Percentiles rank a stretch among this genome's conserved stretches.
These are phyloP conservation scores for Daldinia eschscholtzii DNA, from an alignment of 2,329 filamentous ascomycete species.

Conservation along the genomic window DNA sequence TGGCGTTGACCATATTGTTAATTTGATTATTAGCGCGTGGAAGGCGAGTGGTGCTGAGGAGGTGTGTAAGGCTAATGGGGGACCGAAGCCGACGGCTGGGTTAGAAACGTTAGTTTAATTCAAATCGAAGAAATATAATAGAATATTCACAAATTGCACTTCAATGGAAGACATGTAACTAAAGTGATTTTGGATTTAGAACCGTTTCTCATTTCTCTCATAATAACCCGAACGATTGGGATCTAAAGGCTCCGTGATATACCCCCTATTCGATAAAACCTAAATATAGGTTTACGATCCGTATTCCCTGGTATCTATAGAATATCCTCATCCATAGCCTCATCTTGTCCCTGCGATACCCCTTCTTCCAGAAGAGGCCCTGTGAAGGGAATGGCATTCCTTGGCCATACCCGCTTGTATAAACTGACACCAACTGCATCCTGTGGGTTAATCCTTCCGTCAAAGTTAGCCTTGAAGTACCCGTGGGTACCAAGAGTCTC, in stretches of 20 bases:
- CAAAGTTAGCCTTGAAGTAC: conserved; percentile 99
- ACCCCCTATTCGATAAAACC: background rate
- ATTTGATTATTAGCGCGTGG: conserved; percentile 92
- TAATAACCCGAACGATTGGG: conserved; percentile 17
- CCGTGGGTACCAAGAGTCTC: conserved; percentile 95
- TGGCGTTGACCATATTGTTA: conserved; percentile 87
- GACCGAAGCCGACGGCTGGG: conserved; percentile 69
- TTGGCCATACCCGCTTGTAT: conserved; percentile 88
- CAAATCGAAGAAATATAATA: background rate
- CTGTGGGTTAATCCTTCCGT: conserved; percentile 94
- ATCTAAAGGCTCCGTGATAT: conserved; percentile 10
- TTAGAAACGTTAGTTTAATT: conserved; percentile 60
- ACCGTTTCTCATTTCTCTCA: conserved; percentile 30
- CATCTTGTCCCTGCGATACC: conserved; percentile 43
- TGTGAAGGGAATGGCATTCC: conserved; percentile 67
- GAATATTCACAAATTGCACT: background rate
- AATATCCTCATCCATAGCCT: conserved; percentile 59
- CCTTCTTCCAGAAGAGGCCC: conserved; percentile 59
- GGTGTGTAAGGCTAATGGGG: conserved; percentile 65
- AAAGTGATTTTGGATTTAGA: conserved; percentile 3
- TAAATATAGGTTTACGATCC: background rate
- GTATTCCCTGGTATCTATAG: conserved; percentile 32
- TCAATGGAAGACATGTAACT: conserved; percentile 6
- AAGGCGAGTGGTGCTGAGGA: conserved; percentile 85
- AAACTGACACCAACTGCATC: conserved; percentile 92